phyloP scores from a whole-genome alignment of 2,329 filamentous ascomycete species.

The Colletotrichum lupini region DNA sequence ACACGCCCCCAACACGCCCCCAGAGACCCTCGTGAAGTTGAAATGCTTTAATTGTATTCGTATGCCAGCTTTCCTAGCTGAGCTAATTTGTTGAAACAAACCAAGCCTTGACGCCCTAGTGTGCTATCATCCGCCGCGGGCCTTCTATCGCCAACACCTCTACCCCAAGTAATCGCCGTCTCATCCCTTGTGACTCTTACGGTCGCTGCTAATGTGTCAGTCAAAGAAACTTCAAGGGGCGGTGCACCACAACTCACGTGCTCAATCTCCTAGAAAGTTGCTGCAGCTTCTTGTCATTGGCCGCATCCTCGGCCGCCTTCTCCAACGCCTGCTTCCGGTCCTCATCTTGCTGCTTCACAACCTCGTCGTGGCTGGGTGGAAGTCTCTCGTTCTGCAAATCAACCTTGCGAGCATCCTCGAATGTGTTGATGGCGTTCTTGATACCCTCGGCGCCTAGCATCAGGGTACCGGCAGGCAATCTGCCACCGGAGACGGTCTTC shows the following conservation, averaged over 20 bases:
- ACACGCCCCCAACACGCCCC: not conserved
- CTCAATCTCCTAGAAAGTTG: conserved; percentile 90
- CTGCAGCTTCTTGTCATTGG: conserved; percentile 90
- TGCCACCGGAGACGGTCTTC: conserved; percentile 94
- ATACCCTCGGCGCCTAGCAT: conserved; percentile 99
- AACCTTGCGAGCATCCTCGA: conserved; percentile 96
- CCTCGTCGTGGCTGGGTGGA: conserved; percentile 92
- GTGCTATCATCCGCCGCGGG: conserved; percentile 21
- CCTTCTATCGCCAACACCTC: conserved; percentile 22
- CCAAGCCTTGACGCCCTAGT: conserved; percentile 28
- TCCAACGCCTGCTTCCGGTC: conserved; percentile 86
- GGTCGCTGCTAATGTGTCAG: conserved; percentile 42
- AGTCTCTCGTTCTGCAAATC: conserved; percentile 96
- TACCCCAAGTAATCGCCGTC: conserved; percentile 1
- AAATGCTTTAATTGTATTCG: conserved; percentile 24
- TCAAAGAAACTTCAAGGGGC: not conserved
- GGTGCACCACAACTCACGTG: conserved; percentile 77
- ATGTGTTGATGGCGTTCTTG: conserved; percentile 96
- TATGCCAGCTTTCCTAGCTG: conserved; percentile 29
- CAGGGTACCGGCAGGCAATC: conserved; percentile 92
- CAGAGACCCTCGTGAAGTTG: conserved; percentile 1
- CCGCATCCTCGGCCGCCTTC: conserved; percentile 86
- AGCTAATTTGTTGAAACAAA: conserved; percentile 24
- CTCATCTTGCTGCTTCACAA: conserved; percentile 83
- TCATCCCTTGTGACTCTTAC: conserved; percentile 41